Evolutionary conservation across 768 basidiomycete genomes (phyloP).

Genomic region (Tricholoma terreum): DNA sequence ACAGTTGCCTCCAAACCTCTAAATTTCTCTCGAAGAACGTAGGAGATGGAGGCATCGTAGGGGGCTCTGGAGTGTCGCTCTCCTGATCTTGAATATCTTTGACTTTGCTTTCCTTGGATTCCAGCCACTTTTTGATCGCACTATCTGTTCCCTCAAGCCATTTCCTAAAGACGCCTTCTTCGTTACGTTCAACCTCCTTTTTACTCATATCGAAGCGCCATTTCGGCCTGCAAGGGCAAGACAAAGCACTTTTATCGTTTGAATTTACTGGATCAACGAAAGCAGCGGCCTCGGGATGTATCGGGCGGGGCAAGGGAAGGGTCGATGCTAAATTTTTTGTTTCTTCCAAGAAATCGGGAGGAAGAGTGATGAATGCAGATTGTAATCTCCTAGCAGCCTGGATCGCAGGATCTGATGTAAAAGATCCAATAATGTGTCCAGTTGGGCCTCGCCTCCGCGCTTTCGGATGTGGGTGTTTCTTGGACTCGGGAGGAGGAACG

Average conservation of each 20-base stretch:
- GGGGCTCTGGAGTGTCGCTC: conserved; percentile 2
- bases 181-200: conserved; percentile 85
- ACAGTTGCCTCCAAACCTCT: conserved; percentile 95
- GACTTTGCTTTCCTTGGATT: conserved; percentile 12
- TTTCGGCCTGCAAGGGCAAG: conserved; percentile 72
- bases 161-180: conserved; percentile 77
- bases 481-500: conserved; percentile 36
- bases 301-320: conserved; percentile 54
- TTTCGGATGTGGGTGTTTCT: conserved; percentile 24
- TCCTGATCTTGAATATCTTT: conserved; percentile 9
- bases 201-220: conserved; percentile 88
- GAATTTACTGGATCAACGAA: conserved; percentile 25
- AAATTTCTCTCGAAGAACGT: conserved; percentile 87
- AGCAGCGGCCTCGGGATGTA: conserved; percentile 39
- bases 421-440: conserved; percentile 24
- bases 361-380: conserved; percentile 66
- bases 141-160: conserved; percentile 73
- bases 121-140: conserved; percentile 51
- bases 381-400: conserved; percentile 54
- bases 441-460: conserved; percentile 29
- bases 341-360: conserved; percentile 55
- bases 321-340: conserved; percentile 55
- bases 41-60: conserved; percentile 56
- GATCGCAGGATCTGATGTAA: conserved; percentile 22
- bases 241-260: conserved; percentile 23